Percentiles rank a stretch among this genome's conserved stretches.
Evolutionary conservation across 495 filamentous ascomycete species (phyloP).

Genomic region (Trichoderma virens): DNA sequence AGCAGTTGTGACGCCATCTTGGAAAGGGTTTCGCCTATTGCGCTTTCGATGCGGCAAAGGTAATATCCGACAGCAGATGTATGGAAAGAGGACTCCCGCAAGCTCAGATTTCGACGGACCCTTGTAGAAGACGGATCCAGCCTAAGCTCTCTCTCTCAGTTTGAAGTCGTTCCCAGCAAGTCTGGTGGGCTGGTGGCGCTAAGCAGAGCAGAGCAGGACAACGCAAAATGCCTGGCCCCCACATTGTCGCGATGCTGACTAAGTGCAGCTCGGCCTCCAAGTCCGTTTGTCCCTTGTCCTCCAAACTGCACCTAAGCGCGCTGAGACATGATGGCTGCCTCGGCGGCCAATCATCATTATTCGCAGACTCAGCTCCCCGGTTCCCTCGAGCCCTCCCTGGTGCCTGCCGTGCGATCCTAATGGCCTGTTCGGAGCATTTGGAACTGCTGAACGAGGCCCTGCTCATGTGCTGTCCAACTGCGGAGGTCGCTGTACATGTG

Average conservation of each 20-base stretch:
- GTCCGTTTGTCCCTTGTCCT: too few relatives aligned
- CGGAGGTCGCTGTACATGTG: too few relatives aligned
- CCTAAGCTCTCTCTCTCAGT: neutral
- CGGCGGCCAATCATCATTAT: neutral
- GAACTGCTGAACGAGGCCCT: neutral
- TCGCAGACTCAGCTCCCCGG: neutral
- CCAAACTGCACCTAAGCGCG: neutral
- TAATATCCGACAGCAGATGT: neutral
- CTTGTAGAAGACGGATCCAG: neutral
- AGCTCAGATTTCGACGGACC: too few relatives aligned
- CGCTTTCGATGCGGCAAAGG: neutral
- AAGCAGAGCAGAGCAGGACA: neutral
- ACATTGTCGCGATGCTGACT: neutral
- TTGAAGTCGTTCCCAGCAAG: neutral
- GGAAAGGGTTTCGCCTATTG: neutral
- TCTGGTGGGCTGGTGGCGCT: neutral
- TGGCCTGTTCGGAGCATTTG: neutral
- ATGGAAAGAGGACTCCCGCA: neutral
- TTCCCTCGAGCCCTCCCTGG: neutral
- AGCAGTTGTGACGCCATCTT: constrained; percentile 74
- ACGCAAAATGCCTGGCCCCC: neutral
- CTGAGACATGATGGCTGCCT: neutral
- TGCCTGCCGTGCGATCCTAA: neutral
- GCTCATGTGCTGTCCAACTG: neutral
- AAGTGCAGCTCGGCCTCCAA: too few relatives aligned